Evolutionary conservation across 805 yeast species (phyloP).

Genomic region (Danielia oregonensis): DNA sequence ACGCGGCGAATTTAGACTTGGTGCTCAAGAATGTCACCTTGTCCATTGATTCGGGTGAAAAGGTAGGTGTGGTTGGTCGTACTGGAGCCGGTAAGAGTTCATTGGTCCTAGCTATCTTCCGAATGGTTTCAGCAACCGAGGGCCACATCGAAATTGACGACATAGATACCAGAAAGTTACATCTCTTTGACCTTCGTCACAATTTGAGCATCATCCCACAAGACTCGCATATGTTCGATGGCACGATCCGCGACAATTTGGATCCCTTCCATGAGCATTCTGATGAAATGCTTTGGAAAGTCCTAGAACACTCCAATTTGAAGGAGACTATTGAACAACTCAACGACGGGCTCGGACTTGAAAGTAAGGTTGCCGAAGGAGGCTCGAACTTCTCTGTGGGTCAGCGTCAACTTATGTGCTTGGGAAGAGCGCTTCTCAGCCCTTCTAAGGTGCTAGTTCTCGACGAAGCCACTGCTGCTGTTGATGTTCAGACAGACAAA

Average conservation of each 20-base stretch:
- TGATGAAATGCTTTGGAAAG: conserved; percentile 22
- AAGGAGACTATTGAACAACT: conserved; percentile 13
- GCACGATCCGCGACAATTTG: conserved; percentile 31
- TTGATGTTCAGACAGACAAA: conserved; percentile 26
- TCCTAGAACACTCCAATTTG: conserved; percentile 19
- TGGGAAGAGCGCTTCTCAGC: conserved; percentile 23
- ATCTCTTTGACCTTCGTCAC: conserved; percentile 20
- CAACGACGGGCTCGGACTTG: conserved; percentile 18
- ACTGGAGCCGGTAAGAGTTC: conserved; percentile 52
- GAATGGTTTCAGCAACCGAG: conserved; percentile 18
- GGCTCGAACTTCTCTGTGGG: conserved; percentile 26
- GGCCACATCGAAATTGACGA: conserved; percentile 20
- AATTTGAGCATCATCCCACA: conserved; percentile 25
- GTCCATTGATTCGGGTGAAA: conserved; percentile 68
- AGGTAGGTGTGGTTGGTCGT: conserved; percentile 93
- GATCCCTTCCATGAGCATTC: conserved; percentile 60
- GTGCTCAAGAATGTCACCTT: conserved; percentile 69
- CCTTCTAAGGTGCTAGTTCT: conserved; percentile 14
- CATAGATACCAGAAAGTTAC: conserved; percentile 12
- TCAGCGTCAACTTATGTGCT: conserved; percentile 21
- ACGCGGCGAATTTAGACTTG: conserved; percentile 76
- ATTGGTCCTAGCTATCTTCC: conserved; percentile 22
- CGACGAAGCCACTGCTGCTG: conserved; percentile 25
- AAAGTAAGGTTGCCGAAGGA: conserved; percentile 18
- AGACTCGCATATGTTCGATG: conserved; percentile 24